A percentile compares a stretch with the other conserved stretches of the same genome.
Conservation (phyloP, 768 basidiomycete genomes). For the Auricularia sp. region DNA sequence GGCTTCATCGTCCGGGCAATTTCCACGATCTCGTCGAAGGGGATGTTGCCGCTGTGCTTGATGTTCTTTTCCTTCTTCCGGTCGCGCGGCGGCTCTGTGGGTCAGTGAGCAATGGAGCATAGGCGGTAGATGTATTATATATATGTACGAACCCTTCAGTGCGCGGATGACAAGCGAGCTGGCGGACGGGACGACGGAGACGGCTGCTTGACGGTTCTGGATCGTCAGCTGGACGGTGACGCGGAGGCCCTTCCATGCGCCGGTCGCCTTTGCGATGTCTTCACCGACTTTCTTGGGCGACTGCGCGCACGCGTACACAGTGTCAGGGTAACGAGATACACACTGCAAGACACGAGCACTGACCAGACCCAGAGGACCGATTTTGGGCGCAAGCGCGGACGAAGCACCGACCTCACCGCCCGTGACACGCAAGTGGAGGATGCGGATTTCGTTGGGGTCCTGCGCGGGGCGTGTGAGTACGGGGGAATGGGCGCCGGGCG, state of each 20-base stretch:
- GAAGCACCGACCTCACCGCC: conserved; percentile 99
- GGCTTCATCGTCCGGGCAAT: conserved; percentile 93
- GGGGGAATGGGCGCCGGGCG: conserved; percentile 1
- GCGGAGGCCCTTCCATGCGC: conserved; percentile 97
- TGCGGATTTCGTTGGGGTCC: conserved; percentile 98
- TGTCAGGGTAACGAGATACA: background rate
- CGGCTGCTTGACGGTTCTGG: conserved; percentile 98
- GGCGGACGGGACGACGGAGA: conserved; percentile 93
- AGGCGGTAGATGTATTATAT: background rate
- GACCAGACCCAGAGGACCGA: conserved; percentile 98
- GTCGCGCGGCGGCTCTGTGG: conserved; percentile 90
- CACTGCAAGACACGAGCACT: conserved; percentile 21
- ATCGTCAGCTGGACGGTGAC: conserved; percentile 98
- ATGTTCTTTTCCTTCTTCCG: conserved; percentile 99
- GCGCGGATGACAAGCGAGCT: conserved; percentile 96
- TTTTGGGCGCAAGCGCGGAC: conserved; percentile 97
- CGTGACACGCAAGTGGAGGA: conserved; percentile 96
- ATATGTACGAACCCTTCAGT: conserved; percentile 70
- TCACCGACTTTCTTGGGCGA: conserved; percentile 99
- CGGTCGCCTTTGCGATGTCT: conserved; percentile 99
- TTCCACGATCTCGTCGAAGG: conserved; percentile 87
- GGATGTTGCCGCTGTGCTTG: conserved; percentile 91
- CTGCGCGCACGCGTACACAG: conserved; percentile 31
- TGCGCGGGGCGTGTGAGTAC: conserved; percentile 19
- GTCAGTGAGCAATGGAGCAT: background rate